phyloP scores from a whole-genome alignment of 2,329 filamentous ascomycete species.

The Aspergillus fumigatus region DNA sequence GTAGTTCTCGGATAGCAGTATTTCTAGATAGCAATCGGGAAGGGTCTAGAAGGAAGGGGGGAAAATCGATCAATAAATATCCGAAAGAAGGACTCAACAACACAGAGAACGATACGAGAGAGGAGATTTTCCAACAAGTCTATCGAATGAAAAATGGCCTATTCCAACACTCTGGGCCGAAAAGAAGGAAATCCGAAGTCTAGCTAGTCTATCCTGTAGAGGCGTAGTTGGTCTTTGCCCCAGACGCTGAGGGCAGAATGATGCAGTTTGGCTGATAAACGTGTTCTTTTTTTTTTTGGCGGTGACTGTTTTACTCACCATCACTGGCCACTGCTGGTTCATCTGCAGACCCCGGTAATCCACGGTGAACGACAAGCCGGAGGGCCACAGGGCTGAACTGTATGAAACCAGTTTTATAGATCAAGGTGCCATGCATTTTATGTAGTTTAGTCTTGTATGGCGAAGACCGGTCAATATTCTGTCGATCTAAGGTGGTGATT shows the following conservation, averaged over 20 bases:
- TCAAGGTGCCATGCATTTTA: neutral
- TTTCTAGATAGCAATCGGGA: conserved; percentile 11
- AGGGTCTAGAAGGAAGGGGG: conserved; percentile 18
- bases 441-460: neutral
- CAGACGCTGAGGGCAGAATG: neutral
- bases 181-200: neutral
- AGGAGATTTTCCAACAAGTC: neutral
- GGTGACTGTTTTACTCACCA: neutral
- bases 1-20: neutral
- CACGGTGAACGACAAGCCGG: conserved; percentile 5
- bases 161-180: neutral
- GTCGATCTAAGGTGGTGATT: neutral
- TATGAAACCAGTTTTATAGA: conserved; percentile 5
- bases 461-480: neutral
- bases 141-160: neutral
- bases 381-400: conserved; percentile 19
- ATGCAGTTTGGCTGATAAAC: conserved; percentile 14
- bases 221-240: neutral
- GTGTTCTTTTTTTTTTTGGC: conserved; percentile 19
- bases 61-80: conserved; percentile 5
- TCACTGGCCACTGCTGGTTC: neutral
- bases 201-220: neutral
- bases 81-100: neutral
- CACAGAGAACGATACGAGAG: neutral
- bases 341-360: conserved; percentile 1